Percentiles rank a stretch among this genome's conserved stretches.
These are phyloP conservation scores for Sarocladium oryzae DNA, from an alignment of 2,329 filamentous ascomycete genomes.

Conservation along the genomic window DNA sequence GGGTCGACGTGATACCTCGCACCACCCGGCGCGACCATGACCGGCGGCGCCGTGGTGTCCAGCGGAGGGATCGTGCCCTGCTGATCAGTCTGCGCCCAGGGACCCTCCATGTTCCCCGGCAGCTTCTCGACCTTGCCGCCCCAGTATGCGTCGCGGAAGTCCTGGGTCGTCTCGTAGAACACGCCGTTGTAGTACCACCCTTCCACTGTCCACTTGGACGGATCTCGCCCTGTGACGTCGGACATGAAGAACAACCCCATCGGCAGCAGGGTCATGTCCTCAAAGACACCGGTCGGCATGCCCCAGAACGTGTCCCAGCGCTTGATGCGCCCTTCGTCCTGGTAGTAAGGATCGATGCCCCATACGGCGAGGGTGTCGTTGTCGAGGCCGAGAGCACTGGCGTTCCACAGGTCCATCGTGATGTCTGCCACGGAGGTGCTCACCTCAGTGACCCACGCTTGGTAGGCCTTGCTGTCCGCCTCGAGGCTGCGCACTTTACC, in stretches of 20 bases:
- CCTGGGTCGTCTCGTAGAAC: conserved; percentile 44
- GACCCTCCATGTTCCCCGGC: conserved; percentile 37
- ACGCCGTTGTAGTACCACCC: conserved; percentile 49
- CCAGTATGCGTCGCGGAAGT: conserved; percentile 29
- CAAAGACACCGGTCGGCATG: conserved; percentile 29
- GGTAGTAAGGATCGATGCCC: conserved; percentile 36
- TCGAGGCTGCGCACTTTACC: conserved; percentile 20
- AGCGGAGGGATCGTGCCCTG: conserved; percentile 22
- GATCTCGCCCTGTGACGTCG: conserved; percentile 45
- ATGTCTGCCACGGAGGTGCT: conserved; percentile 6
- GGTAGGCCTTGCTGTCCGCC: neutral
- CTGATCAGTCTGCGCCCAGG: conserved; percentile 37
- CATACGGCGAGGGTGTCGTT: conserved; percentile 35
- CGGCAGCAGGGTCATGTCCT: conserved; percentile 36
- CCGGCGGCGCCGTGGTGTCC: conserved; percentile 11
- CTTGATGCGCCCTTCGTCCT: conserved; percentile 33
- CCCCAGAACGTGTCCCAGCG: conserved; percentile 43
- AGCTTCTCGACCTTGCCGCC: conserved; percentile 36
- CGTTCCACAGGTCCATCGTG: conserved; percentile 34
- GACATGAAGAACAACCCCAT: conserved; percentile 36
- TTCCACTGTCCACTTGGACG: conserved; percentile 40
- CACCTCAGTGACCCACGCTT: neutral
- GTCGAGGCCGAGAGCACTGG: conserved; percentile 25
- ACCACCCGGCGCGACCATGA: conserved; percentile 11
- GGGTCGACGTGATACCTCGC: conserved; percentile 12